Percentiles rank a stretch among this genome's conserved stretches.
These are phyloP conservation scores for Microbotryomycetes sp. DNA, from an alignment of 1,284 basidiomycete genomes.

Conservation along the genomic window DNA sequence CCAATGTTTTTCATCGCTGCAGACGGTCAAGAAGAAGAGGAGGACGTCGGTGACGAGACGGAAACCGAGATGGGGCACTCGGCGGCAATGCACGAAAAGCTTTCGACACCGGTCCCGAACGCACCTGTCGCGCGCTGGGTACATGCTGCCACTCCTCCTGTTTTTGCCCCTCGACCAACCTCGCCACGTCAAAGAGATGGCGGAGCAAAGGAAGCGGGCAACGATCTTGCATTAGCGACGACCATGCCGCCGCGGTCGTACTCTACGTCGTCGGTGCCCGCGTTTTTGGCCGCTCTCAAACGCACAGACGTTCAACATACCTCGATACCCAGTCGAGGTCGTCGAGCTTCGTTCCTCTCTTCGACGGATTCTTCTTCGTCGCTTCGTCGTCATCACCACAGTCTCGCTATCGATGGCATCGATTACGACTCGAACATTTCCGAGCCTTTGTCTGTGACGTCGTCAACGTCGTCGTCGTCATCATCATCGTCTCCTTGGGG, in stretches of 20 bases:
- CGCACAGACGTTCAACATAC: not conserved
- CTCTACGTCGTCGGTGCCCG: constrained; percentile 1
- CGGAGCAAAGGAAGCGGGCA: no score
- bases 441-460: not conserved
- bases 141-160: constrained; percentile 1
- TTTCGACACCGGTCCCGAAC: no score
- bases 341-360: not conserved
- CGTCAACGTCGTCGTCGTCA: not conserved
- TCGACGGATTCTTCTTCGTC: not conserved
- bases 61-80: constrained; percentile 1
- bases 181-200: no score
- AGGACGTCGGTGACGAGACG: constrained; percentile 5
- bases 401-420: not conserved
- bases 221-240: not conserved
- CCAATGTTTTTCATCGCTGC: not conserved
- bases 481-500: constrained; percentile 3
- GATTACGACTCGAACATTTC: not conserved
- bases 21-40: not conserved
- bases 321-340: not conserved
- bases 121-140: not conserved
- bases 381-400: not conserved
- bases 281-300: not conserved
- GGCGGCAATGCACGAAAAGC: not conserved
- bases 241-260: not conserved
- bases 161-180: not conserved